Base-by-base conservation (phyloP, 352 stramenopile genomes). In the Phytophthora sp. region DNA sequence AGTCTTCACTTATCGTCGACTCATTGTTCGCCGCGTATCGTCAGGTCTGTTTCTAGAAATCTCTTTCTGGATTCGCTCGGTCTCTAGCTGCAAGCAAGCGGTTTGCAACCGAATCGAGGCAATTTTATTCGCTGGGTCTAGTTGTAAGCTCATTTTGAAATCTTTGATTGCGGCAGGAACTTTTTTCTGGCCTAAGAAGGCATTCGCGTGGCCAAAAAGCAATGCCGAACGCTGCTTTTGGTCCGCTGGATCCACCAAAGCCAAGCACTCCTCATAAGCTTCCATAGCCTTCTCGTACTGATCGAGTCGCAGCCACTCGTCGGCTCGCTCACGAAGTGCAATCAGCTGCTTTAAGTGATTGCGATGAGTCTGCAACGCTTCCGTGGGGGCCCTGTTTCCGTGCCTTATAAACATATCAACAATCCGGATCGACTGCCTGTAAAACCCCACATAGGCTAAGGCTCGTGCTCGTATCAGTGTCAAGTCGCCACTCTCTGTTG, bases 391-490 rank as follows among this genome's bases (percentile, higher is more conserved):
- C 26, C 7, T 36, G 13, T 52, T 21, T n/a, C 27, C 18, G 42
- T 57, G 29, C 0, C 18, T 2, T 16, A 16, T 12, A 23, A 69
- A 72, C 6, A 2, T 8, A 12, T 50, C 27, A 24, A 57, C 46
- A 39, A 65, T 39, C 1, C 44, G 15, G 6, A 82, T 64, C 4
- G 71, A 75, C 30, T 61, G 52, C 18, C 50, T 62, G 42, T 64
- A 76, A 45, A 62, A 57, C 1, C 71, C 67, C 0, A 52, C 16
- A 0, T 45, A 61, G 12, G 65, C 69, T 12, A 83, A 45, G 11
- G 66, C 66, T n/a, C 39, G 57, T 46, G 69, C 65, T 44, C 71
- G 51, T 11, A 59, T 9, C 33, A 81, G 35, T 23, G 69, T 79
- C 39, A 83, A 36, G 30, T 50, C 35, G 7, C 53, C 44, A 55